Conservation (phyloP, 257 asterid genomes). For the Nicotiana paniculata region DNA sequence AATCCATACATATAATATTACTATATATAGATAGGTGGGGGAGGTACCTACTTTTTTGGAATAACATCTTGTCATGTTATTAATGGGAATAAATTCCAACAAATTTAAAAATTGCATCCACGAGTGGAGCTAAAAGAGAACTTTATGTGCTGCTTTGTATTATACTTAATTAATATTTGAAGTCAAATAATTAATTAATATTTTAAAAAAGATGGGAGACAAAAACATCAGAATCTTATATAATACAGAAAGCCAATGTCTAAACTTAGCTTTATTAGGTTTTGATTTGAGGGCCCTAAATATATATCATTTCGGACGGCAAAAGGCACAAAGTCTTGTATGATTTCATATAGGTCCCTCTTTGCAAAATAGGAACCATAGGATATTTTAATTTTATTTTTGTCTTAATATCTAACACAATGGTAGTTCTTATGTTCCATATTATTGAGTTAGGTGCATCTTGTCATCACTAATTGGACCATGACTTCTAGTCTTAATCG, state of each 20-base stretch:
- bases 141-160: neutral
- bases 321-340: neutral
- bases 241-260: neutral
- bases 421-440: neutral
- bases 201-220: neutral
- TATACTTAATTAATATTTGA: neutral
- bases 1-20: neutral
- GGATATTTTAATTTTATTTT: neutral
- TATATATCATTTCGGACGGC: neutral
- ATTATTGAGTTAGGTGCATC: neutral
- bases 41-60: neutral
- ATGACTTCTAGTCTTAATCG: no score
- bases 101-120: neutral
- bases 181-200: neutral
- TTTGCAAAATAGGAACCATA: no score
- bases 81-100: neutral
- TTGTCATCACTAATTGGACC: neutral
- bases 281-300: neutral
- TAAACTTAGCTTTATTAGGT: neutral
- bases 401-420: neutral
- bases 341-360: neutral
- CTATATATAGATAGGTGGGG: neutral
- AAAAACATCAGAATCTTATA: neutral
- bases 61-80: neutral
- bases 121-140: neutral